Conservation (phyloP, 306 rosid genomes). For the Malus orientalis region DNA sequence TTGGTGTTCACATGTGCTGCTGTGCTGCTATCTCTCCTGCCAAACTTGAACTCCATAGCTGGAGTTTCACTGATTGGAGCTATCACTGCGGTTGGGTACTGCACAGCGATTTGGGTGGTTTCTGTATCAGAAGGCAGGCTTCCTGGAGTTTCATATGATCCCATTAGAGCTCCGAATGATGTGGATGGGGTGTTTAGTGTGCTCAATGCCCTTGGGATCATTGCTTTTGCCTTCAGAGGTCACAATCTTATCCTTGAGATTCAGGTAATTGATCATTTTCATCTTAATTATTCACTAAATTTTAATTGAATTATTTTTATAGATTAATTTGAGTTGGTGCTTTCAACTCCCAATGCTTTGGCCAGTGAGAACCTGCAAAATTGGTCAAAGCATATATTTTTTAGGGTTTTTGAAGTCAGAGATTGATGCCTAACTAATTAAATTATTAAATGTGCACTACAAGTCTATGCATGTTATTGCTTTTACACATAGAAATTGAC, state of each 20-base stretch:
- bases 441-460: not conserved
- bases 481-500: not conserved
- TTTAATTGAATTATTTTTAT: not conserved
- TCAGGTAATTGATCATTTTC: constrained; percentile 26
- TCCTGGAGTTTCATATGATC: constrained; percentile 29
- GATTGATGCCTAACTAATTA: not conserved
- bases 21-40: constrained; percentile 37
- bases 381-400: not conserved
- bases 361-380: not conserved
- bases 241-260: constrained; percentile 53
- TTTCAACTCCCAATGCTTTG: not conserved
- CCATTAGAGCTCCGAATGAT: not conserved
- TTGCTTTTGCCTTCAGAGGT: constrained; percentile 56
- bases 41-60: constrained; percentile 49
- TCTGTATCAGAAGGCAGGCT: constrained; percentile 34
- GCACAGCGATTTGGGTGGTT: constrained; percentile 34
- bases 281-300: not conserved
- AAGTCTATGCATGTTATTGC: not conserved
- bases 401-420: not conserved
- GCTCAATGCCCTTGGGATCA: constrained; percentile 41
- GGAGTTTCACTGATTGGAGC: constrained; percentile 46
- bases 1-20: constrained; percentile 36
- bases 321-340: not conserved
- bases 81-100: constrained; percentile 34
- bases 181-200: constrained; percentile 22